Conservation (phyloP, 768 basidiomycete genomes). For the Lactifluus rugatus region DNA sequence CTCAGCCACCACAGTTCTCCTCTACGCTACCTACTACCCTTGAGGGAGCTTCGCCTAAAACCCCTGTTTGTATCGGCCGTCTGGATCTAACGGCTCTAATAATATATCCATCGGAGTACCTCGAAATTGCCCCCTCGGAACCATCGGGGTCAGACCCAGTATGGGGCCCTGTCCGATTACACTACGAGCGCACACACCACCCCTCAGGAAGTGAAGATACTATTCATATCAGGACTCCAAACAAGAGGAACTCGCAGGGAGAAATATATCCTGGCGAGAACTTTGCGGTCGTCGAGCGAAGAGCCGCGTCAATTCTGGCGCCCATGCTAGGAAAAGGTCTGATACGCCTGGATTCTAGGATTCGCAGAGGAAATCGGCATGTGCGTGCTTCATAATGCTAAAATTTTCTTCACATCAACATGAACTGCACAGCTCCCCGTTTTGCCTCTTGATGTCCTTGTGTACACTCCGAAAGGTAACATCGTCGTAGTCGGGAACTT, state of each 20-base stretch:
- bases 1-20: conserved; percentile 17
- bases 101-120: conserved; percentile 69
- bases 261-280: conserved; percentile 50
- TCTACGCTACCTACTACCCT: conserved; percentile 28
- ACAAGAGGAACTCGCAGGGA: conserved; percentile 39
- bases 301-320: conserved; percentile 66
- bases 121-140: conserved; percentile 31
- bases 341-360: conserved; percentile 70
- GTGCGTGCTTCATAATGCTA: conserved; percentile 35
- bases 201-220: conserved; percentile 47
- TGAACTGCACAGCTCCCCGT: conserved; percentile 55
- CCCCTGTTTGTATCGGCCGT: conserved; percentile 83
- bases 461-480: conserved; percentile 92
- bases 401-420: conserved; percentile 17
- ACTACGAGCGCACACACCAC: conserved; percentile 56
- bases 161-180: conserved; percentile 61
- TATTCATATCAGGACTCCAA: conserved; percentile 67
- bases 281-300: conserved; percentile 83
- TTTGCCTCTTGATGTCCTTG: conserved; percentile 72
- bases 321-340: conserved; percentile 81
- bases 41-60: conserved; percentile 61
- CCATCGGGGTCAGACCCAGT: conserved; percentile 37
- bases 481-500: conserved; percentile 72
- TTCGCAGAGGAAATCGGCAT: conserved; percentile 51
- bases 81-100: conserved; percentile 76